A percentile compares a stretch with the other conserved stretches of the same genome.
Evolutionary conservation across 306 rosid genomes (phyloP).

Genomic region (Lablab purpureus): DNA sequence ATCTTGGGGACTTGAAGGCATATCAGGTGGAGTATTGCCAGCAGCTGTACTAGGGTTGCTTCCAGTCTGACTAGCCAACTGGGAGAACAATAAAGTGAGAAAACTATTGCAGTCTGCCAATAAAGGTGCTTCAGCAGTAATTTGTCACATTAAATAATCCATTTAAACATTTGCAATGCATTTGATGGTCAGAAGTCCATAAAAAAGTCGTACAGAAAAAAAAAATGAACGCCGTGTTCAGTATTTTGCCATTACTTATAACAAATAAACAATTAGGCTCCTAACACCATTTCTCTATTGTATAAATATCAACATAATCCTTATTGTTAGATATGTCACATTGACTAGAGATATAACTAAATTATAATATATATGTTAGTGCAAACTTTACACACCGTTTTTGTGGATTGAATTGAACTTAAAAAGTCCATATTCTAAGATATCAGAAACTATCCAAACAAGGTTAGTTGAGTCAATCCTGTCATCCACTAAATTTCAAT

Average conservation of each 20-base stretch:
- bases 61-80: slow-evolving; percentile 56
- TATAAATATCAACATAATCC: background rate
- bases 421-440: too few species aligned
- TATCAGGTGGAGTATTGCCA: slow-evolving; percentile 47
- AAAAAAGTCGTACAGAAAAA: slow-evolving; percentile 24
- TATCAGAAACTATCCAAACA: too few species aligned
- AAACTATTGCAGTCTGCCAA: slow-evolving; percentile 29
- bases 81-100: slow-evolving; percentile 42
- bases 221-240: slow-evolving; percentile 34
- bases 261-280: slow-evolving; percentile 10
- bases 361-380: too few species aligned
- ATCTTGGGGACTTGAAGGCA: slow-evolving; percentile 51
- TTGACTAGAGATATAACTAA: too few species aligned
- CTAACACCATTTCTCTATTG: slow-evolving; percentile 29
- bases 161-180: slow-evolving; percentile 7
- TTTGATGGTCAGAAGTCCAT: slow-evolving; percentile 12
- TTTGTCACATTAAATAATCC: slow-evolving; percentile 34
- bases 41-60: slow-evolving; percentile 52
- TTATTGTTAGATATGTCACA: too few species aligned
- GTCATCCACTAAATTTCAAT: too few species aligned
- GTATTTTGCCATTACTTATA: slow-evolving; percentile 31
- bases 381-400: too few species aligned
- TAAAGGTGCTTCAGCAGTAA: slow-evolving; percentile 41
- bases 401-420: too few species aligned
- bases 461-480: too few species aligned